Conservation (phyloP, 805 yeast species). For the Komagataella populi region DNA sequence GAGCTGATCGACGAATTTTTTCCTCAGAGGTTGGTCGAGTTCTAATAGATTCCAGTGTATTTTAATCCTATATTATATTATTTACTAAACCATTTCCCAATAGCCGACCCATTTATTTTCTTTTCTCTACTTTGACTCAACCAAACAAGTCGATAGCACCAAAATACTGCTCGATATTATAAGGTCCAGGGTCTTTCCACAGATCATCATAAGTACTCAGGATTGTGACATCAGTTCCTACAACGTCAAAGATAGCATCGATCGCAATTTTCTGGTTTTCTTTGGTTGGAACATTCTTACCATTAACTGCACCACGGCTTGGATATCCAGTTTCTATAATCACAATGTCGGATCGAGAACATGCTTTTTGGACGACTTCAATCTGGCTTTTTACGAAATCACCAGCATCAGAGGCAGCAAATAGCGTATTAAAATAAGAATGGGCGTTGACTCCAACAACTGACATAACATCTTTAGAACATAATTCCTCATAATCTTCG, state of each 20-base stretch:
- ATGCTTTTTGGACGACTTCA: slow-evolving; percentile 34
- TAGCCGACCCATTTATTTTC: not conserved
- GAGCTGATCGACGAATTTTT: slow-evolving; percentile 57
- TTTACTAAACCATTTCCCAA: not conserved
- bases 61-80: not conserved
- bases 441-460: slow-evolving; percentile 81
- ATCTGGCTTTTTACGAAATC: slow-evolving; percentile 53
- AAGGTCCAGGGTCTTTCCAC: slow-evolving; percentile 80
- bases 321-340: slow-evolving; percentile 92
- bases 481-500: slow-evolving; percentile 48
- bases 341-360: slow-evolving; percentile 39
- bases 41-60: slow-evolving; percentile 16
- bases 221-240: slow-evolving; percentile 52
- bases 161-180: slow-evolving; percentile 79
- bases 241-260: slow-evolving; percentile 39
- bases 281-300: slow-evolving; percentile 55
- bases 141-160: slow-evolving; percentile 37
- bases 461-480: slow-evolving; percentile 60
- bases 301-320: slow-evolving; percentile 55
- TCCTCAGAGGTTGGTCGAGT: slow-evolving; percentile 42
- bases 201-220: slow-evolving; percentile 71
- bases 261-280: slow-evolving; percentile 67
- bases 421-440: slow-evolving; percentile 59
- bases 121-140: not conserved
- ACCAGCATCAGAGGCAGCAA: slow-evolving; percentile 60